A percentile compares a stretch with the other conserved stretches of the same genome.
Conservation (phyloP, 2,329 filamentous ascomycete species). For the Claviceps spartinae region DNA sequence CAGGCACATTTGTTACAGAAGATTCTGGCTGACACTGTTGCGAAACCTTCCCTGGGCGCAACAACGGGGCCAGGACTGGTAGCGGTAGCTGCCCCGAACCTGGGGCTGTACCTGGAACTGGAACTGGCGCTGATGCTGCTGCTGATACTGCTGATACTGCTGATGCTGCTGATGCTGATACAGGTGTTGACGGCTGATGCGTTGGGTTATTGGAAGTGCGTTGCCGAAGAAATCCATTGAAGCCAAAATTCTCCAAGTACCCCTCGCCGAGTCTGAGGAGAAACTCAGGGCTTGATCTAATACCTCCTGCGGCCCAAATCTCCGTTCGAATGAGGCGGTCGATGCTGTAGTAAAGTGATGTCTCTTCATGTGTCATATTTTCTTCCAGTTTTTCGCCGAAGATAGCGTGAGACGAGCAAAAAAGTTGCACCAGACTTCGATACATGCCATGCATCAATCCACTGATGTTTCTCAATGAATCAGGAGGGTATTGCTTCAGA, state of each 20-base stretch:
- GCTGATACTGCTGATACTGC: neutral
- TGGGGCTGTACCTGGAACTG: neutral
- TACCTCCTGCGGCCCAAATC: slow-evolving; percentile 32
- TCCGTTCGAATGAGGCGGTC: slow-evolving; percentile 32
- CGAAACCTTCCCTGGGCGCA: slow-evolving; percentile 2
- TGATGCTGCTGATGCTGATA: neutral
- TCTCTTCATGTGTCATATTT: slow-evolving; percentile 31
- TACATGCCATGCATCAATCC: slow-evolving; percentile 6
- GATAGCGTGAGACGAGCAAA: slow-evolving; percentile 29
- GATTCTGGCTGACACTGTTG: slow-evolving; percentile 6
- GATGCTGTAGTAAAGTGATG: slow-evolving; percentile 25
- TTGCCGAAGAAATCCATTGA: slow-evolving; percentile 20
- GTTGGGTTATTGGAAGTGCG: slow-evolving; percentile 3
- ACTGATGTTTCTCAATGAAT: neutral
- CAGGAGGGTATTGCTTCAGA: neutral
- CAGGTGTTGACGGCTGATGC: slow-evolving; percentile 5
- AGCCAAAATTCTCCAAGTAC: slow-evolving; percentile 21
- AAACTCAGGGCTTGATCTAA: slow-evolving; percentile 35
- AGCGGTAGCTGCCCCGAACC: neutral
- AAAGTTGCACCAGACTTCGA: slow-evolving; percentile 30
- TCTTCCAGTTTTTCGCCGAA: slow-evolving; percentile 29
- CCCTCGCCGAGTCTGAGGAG: slow-evolving; percentile 34
- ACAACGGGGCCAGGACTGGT: slow-evolving; percentile 1
- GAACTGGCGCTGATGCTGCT: neutral
- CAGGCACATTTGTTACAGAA: neutral